Evolutionary conservation across 1,284 basidiomycete genomes (phyloP).

Genomic region (Boletus mariae): DNA sequence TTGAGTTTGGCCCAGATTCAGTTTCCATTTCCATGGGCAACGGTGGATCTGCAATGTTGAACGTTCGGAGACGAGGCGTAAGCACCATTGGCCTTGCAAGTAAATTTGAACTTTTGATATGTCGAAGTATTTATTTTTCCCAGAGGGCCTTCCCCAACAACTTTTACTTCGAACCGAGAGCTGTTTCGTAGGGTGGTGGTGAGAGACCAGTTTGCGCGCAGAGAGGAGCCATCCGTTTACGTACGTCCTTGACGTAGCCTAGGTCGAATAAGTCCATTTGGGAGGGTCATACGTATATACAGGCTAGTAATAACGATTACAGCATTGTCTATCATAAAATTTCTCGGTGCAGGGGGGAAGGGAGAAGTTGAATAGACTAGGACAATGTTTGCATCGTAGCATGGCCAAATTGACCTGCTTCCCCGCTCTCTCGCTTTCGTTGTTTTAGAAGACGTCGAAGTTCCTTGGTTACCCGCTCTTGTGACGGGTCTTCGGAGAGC

Average conservation of each 20-base stretch:
- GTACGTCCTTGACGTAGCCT: constrained; percentile 15
- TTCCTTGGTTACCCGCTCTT: constrained; percentile 36
- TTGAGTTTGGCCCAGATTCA: constrained; percentile 26
- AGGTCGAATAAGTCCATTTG: constrained; percentile 9
- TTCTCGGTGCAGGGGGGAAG: background rate
- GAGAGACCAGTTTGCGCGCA: constrained; percentile 17
- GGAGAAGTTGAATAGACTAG: background rate
- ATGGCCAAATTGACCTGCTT: background rate
- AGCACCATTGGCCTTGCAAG: constrained; percentile 31
- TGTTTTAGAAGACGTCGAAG: constrained; percentile 45
- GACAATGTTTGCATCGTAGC: constrained; percentile 6
- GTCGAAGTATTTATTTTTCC: constrained; percentile 16
- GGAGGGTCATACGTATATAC: background rate
- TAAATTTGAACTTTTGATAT: constrained; percentile 11
- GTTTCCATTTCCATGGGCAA: constrained; percentile 33
- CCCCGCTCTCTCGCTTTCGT: constrained; percentile 31
- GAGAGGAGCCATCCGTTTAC: constrained; percentile 30
- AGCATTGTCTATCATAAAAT: constrained; percentile 11
- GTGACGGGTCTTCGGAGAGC: constrained; percentile 42
- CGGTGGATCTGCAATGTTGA: constrained; percentile 32
- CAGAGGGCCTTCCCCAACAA: constrained; percentile 12
- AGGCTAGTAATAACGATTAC: constrained; percentile 16
- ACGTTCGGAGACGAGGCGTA: constrained; percentile 35
- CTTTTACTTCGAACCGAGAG: constrained; percentile 12
- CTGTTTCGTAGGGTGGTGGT: constrained; percentile 19